Percentiles rank a stretch among this genome's conserved stretches.
phyloP scores from a whole-genome alignment of 2,329 filamentous ascomycete genomes.

The Tetracladium maxilliforme region DNA sequence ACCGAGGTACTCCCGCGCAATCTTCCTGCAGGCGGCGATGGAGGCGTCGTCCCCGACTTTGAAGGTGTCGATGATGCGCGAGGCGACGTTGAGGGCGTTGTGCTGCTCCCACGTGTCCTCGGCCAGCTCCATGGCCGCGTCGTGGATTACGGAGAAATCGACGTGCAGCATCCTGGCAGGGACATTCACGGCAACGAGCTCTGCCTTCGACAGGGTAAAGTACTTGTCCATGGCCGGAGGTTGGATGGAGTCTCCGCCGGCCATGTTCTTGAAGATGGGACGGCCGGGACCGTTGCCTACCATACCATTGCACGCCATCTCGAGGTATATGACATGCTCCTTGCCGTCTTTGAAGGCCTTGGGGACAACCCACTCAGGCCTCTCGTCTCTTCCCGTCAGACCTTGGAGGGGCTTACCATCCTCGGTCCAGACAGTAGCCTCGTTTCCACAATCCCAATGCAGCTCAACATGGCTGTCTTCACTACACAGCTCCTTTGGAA shows the following conservation, averaged over 20 bases:
- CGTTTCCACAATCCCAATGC: conserved; percentile 53
- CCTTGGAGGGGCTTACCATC: conserved; percentile 48
- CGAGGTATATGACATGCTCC: conserved; percentile 51
- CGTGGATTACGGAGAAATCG: conserved; percentile 51
- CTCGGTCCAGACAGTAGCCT: conserved; percentile 50
- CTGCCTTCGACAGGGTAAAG: conserved; percentile 38
- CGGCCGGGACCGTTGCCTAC: conserved; percentile 13
- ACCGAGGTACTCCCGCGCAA: conserved; percentile 45
- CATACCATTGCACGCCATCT: conserved; percentile 57
- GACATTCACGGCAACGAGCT: conserved; percentile 47
- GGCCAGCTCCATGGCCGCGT: conserved; percentile 52
- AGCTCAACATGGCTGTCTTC: conserved; percentile 46
- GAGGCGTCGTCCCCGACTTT: conserved; percentile 41
- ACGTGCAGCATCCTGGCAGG: conserved; percentile 44
- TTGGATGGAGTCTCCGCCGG: conserved; percentile 46
- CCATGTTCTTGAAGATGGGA: conserved; percentile 9
- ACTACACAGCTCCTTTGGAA: conserved; percentile 38
- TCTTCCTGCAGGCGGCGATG: conserved; percentile 38
- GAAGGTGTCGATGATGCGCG: conserved; percentile 51
- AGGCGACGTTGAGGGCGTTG: conserved; percentile 43
- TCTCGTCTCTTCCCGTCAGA: conserved; percentile 46
- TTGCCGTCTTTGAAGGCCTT: conserved; percentile 41
- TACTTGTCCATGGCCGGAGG: conserved; percentile 43
- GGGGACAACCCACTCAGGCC: conserved; percentile 50
- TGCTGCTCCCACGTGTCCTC: conserved; percentile 48